phyloP scores from a whole-genome alignment of 75 land plant genomes.

The Sequoia sempervirens region DNA sequence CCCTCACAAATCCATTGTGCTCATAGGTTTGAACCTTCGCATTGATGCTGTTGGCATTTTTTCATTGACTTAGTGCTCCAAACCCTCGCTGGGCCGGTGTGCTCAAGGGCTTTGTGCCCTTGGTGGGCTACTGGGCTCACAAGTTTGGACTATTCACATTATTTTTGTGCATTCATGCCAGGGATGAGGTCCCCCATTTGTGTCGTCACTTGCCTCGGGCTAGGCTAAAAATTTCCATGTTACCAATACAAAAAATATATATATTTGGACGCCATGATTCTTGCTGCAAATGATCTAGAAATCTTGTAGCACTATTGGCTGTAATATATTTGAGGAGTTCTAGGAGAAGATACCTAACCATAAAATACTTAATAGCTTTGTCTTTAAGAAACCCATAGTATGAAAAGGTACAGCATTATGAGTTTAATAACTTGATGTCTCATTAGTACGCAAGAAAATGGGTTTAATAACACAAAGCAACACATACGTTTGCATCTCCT shows the following conservation, averaged over 20 bases:
- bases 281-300: neutral
- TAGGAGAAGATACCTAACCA: neutral
- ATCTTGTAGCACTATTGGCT: neutral
- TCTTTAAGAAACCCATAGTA: neutral
- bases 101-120: too few relatives aligned
- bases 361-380: neutral
- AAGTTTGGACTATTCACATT: too few relatives aligned
- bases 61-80: too few relatives aligned
- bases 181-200: too few relatives aligned
- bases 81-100: too few relatives aligned
- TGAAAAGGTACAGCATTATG: neutral
- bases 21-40: too few relatives aligned
- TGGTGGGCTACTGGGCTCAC: too few relatives aligned
- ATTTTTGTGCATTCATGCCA: too few relatives aligned
- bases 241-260: neutral
- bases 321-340: neutral
- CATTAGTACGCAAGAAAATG: neutral
- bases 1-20: too few relatives aligned
- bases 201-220: too few relatives aligned
- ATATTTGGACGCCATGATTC: neutral
- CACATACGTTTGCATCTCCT: neutral
- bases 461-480: neutral
- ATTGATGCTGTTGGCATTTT: too few relatives aligned
- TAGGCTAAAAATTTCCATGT: too few relatives aligned
- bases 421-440: neutral